Evolutionary conservation across 805 yeast genomes (phyloP), one percentile per base, ranked within the genome.

Genomic region (Pichia pseudocactophila): DNA sequence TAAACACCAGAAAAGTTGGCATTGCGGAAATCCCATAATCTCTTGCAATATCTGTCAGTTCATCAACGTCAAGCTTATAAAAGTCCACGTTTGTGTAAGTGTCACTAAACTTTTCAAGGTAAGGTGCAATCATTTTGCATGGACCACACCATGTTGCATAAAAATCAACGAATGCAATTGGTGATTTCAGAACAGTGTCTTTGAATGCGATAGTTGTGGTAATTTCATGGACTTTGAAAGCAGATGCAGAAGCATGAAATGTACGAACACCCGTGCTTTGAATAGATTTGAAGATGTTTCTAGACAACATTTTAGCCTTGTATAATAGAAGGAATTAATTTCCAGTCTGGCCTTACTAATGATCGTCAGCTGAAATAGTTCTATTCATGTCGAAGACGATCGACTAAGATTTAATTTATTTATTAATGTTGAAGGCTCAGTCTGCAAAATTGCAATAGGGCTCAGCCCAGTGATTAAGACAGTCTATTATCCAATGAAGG

Each of bases 71-170:
- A 28, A 82, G 78, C 54, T 82, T 78, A 50, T 73, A 75, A 52
- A 82, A 83, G 41, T 69, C 70, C 1, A 78, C 84, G 44, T 69
- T 70, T 8, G 61, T 57, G 43, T 69, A 65, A 42, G 66, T 64
- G 17, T 71, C 70, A 20, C 71, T 64, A 46, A 68, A 57, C 31
- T 59, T 58, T 36, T 65, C 71, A 36, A 78, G 57, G 17, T 74
- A 58, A 13, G 87, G 87, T 3, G 80, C 69, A 52, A 80, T 71
- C n/a, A 81, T 81, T 52, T 75, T 78, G 53, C 87, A 80, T n/a
- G 87, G 87, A 7, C 81, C 85, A 60, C 87, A 80, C 87, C 87
- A 80, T 10, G 77, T 72, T 27, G 87, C 86, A 59, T 70, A 77
- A 57, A 80, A 80, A 56, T 80, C 86, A 39, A 79, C 72, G 2